Percentiles rank a stretch among this genome's conserved stretches.
Conservation (phyloP, 305 asterid species). For the Fraxinus floribunda region DNA sequence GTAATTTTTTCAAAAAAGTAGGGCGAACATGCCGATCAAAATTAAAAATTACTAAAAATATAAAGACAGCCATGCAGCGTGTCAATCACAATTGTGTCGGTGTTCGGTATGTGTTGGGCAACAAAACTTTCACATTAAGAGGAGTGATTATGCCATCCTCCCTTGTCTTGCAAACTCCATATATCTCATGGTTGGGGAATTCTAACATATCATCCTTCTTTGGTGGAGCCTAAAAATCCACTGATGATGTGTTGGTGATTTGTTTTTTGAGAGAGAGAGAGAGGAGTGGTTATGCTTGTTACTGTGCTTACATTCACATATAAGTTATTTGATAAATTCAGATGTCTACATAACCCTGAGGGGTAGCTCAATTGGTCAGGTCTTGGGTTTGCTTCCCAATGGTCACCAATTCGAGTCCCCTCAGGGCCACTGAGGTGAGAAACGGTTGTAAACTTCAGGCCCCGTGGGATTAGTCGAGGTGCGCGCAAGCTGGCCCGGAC, state of each 20-base stretch:
- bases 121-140: neutral
- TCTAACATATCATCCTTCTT: neutral
- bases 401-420: too few species aligned
- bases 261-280: neutral
- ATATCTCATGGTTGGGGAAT: neutral
- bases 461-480: too few species aligned
- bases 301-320: neutral
- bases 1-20: neutral
- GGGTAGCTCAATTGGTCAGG: too few species aligned
- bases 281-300: neutral
- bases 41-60: neutral
- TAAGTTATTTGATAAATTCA: neutral
- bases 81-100: neutral
- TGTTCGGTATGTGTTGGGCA: neutral
- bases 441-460: too few species aligned
- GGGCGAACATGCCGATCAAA: neutral
- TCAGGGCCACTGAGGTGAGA: too few species aligned
- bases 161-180: neutral
- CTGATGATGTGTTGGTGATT: neutral
- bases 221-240: neutral
- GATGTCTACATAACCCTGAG: too few species aligned
- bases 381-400: too few species aligned
- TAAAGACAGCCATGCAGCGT: neutral
- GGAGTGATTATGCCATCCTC: neutral
- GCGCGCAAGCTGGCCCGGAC: too few species aligned